These are phyloP conservation scores for Jamesozyma lodderae DNA, from an alignment of 805 yeast genomes.

Conservation along the genomic window DNA sequence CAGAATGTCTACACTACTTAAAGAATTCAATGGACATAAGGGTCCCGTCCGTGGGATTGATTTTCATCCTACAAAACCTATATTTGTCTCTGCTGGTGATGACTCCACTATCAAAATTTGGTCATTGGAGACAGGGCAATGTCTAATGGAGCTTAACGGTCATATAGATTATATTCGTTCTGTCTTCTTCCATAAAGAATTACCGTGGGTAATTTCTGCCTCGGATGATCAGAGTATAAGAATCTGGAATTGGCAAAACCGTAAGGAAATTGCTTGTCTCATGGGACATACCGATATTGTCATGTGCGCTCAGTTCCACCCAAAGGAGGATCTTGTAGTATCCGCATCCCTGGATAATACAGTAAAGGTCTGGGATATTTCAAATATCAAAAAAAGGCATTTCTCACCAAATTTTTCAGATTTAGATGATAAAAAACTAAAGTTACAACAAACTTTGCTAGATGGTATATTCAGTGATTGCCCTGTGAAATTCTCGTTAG, in stretches of 20 bases:
- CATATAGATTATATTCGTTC: constrained; percentile 94
- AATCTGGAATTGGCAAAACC: constrained; percentile 99
- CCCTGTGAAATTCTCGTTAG: constrained; percentile 85
- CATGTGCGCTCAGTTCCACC: constrained; percentile 96
- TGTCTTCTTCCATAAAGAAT: constrained; percentile 86
- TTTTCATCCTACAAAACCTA: constrained; percentile 96
- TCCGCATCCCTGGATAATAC: constrained; percentile 95
- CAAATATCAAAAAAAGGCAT: constrained; percentile 88
- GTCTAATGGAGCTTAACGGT: constrained; percentile 82
- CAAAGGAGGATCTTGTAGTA: constrained; percentile 85
- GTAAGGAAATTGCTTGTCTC: constrained; percentile 91
- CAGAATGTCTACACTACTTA: constrained; percentile 95
- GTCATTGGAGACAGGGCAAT: constrained; percentile 88
- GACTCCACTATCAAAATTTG: constrained; percentile 92
- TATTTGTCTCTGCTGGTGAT: constrained; percentile 95
- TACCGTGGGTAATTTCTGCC: constrained; percentile 95
- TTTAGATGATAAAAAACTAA: constrained; percentile 39
- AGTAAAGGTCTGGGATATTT: constrained; percentile 97
- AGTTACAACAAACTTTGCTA: constrained; percentile 55
- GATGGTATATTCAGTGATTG: constrained; percentile 96
- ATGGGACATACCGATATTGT: constrained; percentile 98
- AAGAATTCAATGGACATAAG: constrained; percentile 93
- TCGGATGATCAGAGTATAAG: constrained; percentile 98
- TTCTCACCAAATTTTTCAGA: constrained; percentile 58
- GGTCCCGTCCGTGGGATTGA: constrained; percentile 95